Evolutionary conservation across 768 basidiomycete genomes (phyloP).

Genomic region (Rhodotorula taiwanensis): DNA sequence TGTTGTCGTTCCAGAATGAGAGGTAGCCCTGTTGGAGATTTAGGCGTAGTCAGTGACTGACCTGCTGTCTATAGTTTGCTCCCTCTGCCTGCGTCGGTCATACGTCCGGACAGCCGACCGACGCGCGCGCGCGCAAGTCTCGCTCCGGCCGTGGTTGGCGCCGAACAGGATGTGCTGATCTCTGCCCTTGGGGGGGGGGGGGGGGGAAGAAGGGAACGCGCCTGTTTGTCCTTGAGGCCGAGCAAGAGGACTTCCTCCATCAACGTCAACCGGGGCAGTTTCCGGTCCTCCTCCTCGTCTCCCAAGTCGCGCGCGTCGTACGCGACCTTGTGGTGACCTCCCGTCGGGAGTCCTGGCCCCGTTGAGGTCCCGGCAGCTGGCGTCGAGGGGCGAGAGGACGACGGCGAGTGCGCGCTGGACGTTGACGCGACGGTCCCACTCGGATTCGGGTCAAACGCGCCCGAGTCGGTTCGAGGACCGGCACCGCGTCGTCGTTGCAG

Average conservation of each 20-base stretch:
- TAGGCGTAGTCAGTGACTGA: no score
- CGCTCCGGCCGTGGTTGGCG: no score
- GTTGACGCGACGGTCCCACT: no score
- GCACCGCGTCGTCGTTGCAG: slow-evolving; percentile 2
- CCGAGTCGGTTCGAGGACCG: no score
- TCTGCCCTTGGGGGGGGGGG: not conserved
- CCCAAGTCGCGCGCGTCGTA: slow-evolving; percentile 84
- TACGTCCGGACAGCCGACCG: no score
- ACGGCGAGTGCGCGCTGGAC: no score
- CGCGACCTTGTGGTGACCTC: slow-evolving; percentile 52
- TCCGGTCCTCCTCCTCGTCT: slow-evolving; percentile 58
- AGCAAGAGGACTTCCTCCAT: slow-evolving; percentile 95
- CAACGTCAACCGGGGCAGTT: slow-evolving; percentile 75
- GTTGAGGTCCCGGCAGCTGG: not conserved
- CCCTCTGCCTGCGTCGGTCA: no score
- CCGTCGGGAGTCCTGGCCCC: not conserved
- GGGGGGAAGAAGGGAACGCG: slow-evolving; percentile 42
- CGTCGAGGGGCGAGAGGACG: not conserved
- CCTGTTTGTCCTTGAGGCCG: slow-evolving; percentile 94
- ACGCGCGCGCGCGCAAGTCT: no score
- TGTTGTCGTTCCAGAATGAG: slow-evolving; percentile 99
- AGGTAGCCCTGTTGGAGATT: slow-evolving; percentile 63
- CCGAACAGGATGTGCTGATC: no score
- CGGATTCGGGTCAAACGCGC: no score
- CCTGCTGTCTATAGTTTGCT: no score